Evolutionary conservation across 805 yeast species (phyloP).

Genomic region (Saccharomyces paradoxus): DNA sequence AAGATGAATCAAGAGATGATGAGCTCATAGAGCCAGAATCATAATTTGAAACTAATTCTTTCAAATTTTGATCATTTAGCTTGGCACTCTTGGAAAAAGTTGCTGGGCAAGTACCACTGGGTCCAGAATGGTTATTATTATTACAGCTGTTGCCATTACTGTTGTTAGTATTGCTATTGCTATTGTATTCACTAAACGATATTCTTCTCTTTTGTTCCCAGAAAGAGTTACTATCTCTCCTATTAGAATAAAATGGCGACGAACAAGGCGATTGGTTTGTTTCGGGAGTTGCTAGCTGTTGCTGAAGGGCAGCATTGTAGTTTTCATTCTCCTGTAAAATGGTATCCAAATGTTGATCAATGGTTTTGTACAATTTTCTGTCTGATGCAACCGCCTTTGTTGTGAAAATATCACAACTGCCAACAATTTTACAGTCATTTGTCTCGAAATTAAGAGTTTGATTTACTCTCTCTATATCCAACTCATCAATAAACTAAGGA

Average conservation of each 20-base stretch:
- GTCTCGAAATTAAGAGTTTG: conserved; percentile 77
- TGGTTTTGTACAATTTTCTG: conserved; percentile 75
- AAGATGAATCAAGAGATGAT: conserved; percentile 22
- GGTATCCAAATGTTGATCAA: conserved; percentile 69
- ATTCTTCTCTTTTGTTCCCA: conserved; percentile 37
- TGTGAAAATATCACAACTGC: conserved; percentile 88
- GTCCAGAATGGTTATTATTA: background rate
- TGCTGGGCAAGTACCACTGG: background rate
- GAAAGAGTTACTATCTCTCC: conserved; percentile 27
- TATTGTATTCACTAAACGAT: conserved; percentile 22
- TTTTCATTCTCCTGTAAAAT: conserved; percentile 34
- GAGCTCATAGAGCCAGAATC: conserved; percentile 26
- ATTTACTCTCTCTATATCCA: conserved; percentile 85
- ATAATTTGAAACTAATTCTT: conserved; percentile 24
- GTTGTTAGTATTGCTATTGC: background rate
- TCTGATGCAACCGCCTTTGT: conserved; percentile 91
- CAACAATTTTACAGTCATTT: conserved; percentile 65
- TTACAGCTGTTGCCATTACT: background rate
- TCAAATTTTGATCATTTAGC: conserved; percentile 30
- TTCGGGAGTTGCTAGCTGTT: conserved; percentile 17
- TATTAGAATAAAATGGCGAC: conserved; percentile 6
- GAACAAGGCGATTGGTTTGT: conserved; percentile 4
- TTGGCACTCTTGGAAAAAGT: conserved; percentile 19
- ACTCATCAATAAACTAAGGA: conserved; percentile 76
- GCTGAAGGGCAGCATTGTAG: conserved; percentile 28